These are phyloP conservation scores for Xylaria bambusicola DNA, from an alignment of 495 filamentous ascomycete genomes.

Conservation along the genomic window DNA sequence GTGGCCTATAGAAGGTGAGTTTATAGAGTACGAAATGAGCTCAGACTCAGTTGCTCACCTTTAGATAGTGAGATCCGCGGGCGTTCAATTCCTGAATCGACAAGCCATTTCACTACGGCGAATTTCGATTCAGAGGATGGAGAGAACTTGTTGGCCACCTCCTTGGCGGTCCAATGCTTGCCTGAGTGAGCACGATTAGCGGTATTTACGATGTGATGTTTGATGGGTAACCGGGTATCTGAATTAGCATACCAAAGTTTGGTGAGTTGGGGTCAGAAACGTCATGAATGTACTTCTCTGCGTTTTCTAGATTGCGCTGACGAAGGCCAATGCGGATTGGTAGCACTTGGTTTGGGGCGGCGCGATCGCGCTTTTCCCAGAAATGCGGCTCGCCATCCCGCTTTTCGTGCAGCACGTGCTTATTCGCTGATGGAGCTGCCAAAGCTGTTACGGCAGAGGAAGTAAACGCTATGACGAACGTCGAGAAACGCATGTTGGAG, in stretches of 20 bases:
- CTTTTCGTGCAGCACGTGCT: conserved; percentile 18
- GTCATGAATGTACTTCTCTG: conserved; percentile 48
- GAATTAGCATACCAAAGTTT: conserved; percentile 54
- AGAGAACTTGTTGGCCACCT: conserved; percentile 20
- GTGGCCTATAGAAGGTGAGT: conserved; percentile 10
- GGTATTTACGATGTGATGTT: not conserved
- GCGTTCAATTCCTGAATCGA: conserved; percentile 16
- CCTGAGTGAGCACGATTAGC: conserved; percentile 1
- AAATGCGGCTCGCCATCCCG: conserved; percentile 13
- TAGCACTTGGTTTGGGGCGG: conserved; percentile 35
- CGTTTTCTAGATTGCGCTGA: conserved; percentile 55
- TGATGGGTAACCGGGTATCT: conserved; percentile 36
- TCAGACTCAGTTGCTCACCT: conserved; percentile 5
- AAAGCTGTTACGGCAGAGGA: conserved; percentile 1
- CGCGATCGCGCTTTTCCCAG: conserved; percentile 24
- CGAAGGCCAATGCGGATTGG: conserved; percentile 59
- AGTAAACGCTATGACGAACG: conserved; percentile 1
- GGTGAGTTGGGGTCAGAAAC: conserved; percentile 39
- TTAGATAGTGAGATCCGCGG: conserved; percentile 8
- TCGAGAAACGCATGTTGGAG: conserved; percentile 18
- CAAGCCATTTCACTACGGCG: conserved; percentile 19
- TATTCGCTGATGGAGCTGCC: conserved; percentile 8
- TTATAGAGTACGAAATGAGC: not conserved
- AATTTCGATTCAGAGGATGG: conserved; percentile 19
- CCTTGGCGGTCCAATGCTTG: conserved; percentile 23